Conservation (phyloP, 805 yeast genomes). For the Candida odintsovae region DNA sequence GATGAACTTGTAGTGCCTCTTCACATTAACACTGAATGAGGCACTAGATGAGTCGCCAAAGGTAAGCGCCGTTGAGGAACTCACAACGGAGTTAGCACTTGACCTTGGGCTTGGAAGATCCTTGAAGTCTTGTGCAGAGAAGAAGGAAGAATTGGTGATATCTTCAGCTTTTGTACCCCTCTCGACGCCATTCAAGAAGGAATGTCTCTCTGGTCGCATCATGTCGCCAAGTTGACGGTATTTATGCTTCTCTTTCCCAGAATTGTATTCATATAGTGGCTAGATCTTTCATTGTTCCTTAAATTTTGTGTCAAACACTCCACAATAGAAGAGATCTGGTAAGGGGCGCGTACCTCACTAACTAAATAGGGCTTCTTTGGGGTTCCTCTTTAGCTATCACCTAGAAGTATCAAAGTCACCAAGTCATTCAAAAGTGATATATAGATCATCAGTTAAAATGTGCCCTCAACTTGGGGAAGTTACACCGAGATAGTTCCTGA, state of each 20-base stretch:
- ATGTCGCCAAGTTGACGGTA: neutral
- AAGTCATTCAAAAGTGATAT: too few species aligned
- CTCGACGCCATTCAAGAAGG: neutral
- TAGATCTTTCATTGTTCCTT: too few species aligned
- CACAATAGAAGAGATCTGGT: neutral
- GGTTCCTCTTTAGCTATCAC: too few species aligned
- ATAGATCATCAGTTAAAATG: too few species aligned
- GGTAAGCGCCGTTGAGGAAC: neutral
- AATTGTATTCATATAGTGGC: too few species aligned
- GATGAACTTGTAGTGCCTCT: conserved; percentile 9
- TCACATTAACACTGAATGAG: conserved; percentile 5
- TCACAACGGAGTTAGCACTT: neutral
- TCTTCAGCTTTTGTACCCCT: neutral
- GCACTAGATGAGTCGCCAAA: neutral
- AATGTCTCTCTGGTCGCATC: neutral
- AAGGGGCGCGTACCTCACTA: too few species aligned
- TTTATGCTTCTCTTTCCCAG: too few species aligned
- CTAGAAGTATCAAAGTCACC: too few species aligned
- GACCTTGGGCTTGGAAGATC: neutral
- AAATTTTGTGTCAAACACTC: neutral
- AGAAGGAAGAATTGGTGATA: neutral
- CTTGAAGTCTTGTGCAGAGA: neutral
- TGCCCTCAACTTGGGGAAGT: too few species aligned
- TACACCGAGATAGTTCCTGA: too few species aligned
- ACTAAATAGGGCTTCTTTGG: too few species aligned